phyloP scores from a whole-genome alignment of 768 basidiomycete species.

The Kwoniella pini region DNA sequence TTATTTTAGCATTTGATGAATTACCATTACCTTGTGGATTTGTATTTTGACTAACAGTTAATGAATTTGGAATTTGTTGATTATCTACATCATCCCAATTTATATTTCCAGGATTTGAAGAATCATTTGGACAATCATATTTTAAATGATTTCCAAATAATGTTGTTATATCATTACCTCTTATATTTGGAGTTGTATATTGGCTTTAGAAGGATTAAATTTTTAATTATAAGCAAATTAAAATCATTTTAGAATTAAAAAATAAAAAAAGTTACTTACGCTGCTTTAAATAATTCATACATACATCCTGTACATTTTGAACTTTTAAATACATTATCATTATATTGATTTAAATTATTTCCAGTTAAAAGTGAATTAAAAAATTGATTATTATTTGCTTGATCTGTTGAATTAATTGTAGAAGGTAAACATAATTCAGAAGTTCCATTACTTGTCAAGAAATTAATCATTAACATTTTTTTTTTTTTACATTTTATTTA shows the following conservation, averaged over 20 bases:
- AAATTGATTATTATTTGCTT: constrained; percentile 42
- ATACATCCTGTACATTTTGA: constrained; percentile 51
- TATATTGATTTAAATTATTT: constrained; percentile 38
- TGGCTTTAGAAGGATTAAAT: too few relatives aligned
- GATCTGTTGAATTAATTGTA: constrained; percentile 28
- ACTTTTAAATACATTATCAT: constrained; percentile 34
- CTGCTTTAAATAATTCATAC: constrained; percentile 52
- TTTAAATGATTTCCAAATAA: constrained; percentile 39
- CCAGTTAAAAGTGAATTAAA: constrained; percentile 48
- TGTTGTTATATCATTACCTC: constrained; percentile 31
- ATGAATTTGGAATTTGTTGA: constrained; percentile 43
- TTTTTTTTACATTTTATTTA: too few relatives aligned
- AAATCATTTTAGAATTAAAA: too few relatives aligned
- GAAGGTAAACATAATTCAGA: constrained; percentile 38
- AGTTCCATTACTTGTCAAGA: constrained; percentile 44
- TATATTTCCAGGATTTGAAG: constrained; percentile 5
- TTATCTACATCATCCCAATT: constrained; percentile 44
- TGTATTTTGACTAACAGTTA: constrained; percentile 42
- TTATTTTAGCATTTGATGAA: background rate
- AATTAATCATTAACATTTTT: background rate
- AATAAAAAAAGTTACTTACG: too few relatives aligned
- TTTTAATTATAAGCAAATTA: too few relatives aligned
- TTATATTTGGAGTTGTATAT: constrained; percentile 39
- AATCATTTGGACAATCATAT: constrained; percentile 33
- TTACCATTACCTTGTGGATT: constrained; percentile 1